Conservation (phyloP, 805 yeast species). For the Debaryomyces hansenii region DNA sequence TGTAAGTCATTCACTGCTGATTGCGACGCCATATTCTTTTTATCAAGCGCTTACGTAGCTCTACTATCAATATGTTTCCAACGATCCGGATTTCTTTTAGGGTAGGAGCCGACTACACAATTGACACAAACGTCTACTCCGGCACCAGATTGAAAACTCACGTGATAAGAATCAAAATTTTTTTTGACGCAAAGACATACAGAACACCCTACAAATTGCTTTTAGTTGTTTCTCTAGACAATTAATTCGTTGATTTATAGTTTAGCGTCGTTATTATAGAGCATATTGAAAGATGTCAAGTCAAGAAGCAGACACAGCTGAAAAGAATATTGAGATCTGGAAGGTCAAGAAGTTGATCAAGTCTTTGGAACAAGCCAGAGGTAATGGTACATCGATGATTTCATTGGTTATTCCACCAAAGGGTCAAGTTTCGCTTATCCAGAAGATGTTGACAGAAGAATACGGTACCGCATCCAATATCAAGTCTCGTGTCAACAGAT, state of each 20-base stretch:
- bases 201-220: too few relatives aligned
- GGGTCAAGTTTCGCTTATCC: constrained; percentile 85
- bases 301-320: constrained; percentile 67
- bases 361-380: constrained; percentile 86
- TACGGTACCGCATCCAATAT: constrained; percentile 98
- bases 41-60: neutral
- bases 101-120: too few relatives aligned
- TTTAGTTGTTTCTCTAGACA: too few relatives aligned
- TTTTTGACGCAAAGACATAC: neutral
- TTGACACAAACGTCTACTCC: too few relatives aligned
- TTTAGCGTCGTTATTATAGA: neutral
- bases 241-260: too few relatives aligned
- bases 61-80: too few relatives aligned
- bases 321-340: constrained; percentile 98
- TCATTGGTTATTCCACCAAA: constrained; percentile 94
- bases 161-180: neutral
- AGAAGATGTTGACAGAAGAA: constrained; percentile 94
- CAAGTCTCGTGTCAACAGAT: constrained; percentile 95
- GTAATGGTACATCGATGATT: constrained; percentile 99
- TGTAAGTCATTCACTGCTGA: neutral
- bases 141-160: neutral
- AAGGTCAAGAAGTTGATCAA: constrained; percentile 93
- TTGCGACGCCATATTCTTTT: neutral
- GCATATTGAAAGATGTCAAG: constrained; percentile 15
- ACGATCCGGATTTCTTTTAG: too few relatives aligned